phyloP scores from a whole-genome alignment of 75 land plant species.

The Cryptomeria japonica region DNA sequence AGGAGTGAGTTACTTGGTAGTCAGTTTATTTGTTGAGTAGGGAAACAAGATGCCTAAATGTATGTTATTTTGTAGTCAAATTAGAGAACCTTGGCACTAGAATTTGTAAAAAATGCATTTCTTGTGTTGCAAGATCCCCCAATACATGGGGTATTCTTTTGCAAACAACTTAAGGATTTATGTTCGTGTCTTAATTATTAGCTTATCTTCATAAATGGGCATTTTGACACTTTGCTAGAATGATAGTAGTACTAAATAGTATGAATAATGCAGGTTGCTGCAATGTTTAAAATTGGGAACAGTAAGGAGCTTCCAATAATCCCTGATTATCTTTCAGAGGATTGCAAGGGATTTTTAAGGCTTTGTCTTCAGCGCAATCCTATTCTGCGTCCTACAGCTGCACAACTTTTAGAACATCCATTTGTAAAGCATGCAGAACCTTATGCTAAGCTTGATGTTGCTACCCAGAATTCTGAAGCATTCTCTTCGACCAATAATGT shows the following conservation, averaged over 20 bases:
- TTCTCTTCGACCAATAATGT: slow-evolving; percentile 18
- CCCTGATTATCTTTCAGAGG: slow-evolving; percentile 70
- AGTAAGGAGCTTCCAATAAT: slow-evolving; percentile 79
- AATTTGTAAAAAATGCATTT: neutral
- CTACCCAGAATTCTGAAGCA: slow-evolving; percentile 18
- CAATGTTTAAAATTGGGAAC: slow-evolving; percentile 89
- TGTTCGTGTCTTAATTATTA: neutral
- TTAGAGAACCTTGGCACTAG: neutral
- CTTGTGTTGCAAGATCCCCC: neutral
- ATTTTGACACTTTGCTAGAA: neutral
- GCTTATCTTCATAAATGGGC: neutral
- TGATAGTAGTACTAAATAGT: neutral
- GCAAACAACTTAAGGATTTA: neutral
- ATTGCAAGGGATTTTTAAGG: slow-evolving; percentile 67
- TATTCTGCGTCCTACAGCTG: slow-evolving; percentile 63
- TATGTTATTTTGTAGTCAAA: neutral
- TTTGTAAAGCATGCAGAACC: slow-evolving; percentile 59
- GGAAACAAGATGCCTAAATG: neutral
- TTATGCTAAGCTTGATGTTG: slow-evolving; percentile 24
- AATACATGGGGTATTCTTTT: neutral
- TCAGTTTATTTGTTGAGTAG: neutral
- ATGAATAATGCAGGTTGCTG: slow-evolving; percentile 53
- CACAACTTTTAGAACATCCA: slow-evolving; percentile 66
- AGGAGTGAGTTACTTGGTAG: slow-evolving; percentile 51
- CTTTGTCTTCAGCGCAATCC: slow-evolving; percentile 75